Evolutionary conservation across 2,329 filamentous ascomycete species (phyloP), one percentile per base, ranked within the genome.

Genomic region (Lasiodiplodia citricola): DNA sequence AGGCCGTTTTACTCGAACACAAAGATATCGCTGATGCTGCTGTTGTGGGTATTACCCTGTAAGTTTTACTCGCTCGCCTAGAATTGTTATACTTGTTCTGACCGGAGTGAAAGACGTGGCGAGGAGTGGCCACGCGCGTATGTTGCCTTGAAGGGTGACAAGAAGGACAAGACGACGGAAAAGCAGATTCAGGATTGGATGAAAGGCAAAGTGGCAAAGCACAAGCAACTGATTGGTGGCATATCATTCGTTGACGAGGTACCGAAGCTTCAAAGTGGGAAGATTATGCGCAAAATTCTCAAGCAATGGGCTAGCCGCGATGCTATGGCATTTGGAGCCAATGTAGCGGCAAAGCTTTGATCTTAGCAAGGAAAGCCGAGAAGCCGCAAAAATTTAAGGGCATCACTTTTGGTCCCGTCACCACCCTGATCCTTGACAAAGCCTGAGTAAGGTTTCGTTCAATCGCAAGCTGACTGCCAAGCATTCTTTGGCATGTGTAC

Each of bases 201-300:
- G 74, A 86, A 86, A 25, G 84, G 84, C 60, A 87, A 87, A 67
- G 91, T 93, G 4, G 86, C 88, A 0, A 83, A 80, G 69, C 87
- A 90, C 75, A 94, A 94, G 80, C 86, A 87, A 75, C 83, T 93
- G 70, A 88, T 87, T 7, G 91, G 91, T 0, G 91, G 91, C 1
- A 86, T 94, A n/a, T 80, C 85, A 10, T 92, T 93, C 75, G 82
- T 91, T 4, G 85, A 91, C 47, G 81, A 82, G 18, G 88, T 94
- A 38, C 91, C 91, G 25, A 93, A 92, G 52, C 54, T 65, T 52
- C 62, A 69, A 28, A 69, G 67, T 41, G 67, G 67, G 38, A 92
- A 92, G 80, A 91, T 92, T 67, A 75, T 91, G 69, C 82, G 90
- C 57, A 90, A 87, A 73, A 70, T 83, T 2, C 78, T 92, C 63